Conservation (phyloP, 2,329 filamentous ascomycete species). For the Acarospora socialis region DNA sequence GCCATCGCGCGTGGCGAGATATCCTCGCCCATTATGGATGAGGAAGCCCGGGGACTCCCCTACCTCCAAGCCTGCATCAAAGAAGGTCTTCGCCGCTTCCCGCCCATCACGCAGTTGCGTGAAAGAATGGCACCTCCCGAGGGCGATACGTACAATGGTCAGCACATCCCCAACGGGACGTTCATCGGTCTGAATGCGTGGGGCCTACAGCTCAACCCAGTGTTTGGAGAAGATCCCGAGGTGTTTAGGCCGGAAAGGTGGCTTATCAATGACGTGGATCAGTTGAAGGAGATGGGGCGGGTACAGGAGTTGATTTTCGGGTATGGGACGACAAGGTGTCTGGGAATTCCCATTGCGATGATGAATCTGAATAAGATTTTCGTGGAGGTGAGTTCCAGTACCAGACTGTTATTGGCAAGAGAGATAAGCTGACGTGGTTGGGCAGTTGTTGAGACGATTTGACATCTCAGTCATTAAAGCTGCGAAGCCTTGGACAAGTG, state of each 20-base stretch:
- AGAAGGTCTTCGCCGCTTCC: constrained; percentile 33
- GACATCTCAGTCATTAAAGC: constrained; percentile 1
- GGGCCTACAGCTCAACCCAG: constrained; percentile 25
- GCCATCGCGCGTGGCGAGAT: constrained; percentile 15
- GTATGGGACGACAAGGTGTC: constrained; percentile 1
- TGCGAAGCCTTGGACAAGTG: constrained; percentile 2
- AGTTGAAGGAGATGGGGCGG: background rate
- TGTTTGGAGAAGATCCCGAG: constrained; percentile 34
- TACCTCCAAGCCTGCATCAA: constrained; percentile 40
- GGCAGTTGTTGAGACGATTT: constrained; percentile 1
- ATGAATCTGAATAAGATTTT: constrained; percentile 3
- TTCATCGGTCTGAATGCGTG: constrained; percentile 20
- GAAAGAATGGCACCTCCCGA: background rate
- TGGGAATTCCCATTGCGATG: constrained; percentile 4
- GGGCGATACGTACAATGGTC: constrained; percentile 5
- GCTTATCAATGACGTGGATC: constrained; percentile 21
- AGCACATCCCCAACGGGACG: background rate
- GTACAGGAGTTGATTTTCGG: constrained; percentile 1
- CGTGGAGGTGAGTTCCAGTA: constrained; percentile 1
- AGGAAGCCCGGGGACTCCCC: constrained; percentile 1
- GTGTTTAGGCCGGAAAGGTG: constrained; percentile 35
- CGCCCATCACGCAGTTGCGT: constrained; percentile 1
- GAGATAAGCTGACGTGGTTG: background rate
- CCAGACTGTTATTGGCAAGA: background rate
- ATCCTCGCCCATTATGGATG: constrained; percentile 8